Percentiles rank a stretch among this genome's conserved stretches.
These are phyloP conservation scores for Cyberlindnera sargentensis DNA, from an alignment of 805 yeast genomes.

Conservation along the genomic window DNA sequence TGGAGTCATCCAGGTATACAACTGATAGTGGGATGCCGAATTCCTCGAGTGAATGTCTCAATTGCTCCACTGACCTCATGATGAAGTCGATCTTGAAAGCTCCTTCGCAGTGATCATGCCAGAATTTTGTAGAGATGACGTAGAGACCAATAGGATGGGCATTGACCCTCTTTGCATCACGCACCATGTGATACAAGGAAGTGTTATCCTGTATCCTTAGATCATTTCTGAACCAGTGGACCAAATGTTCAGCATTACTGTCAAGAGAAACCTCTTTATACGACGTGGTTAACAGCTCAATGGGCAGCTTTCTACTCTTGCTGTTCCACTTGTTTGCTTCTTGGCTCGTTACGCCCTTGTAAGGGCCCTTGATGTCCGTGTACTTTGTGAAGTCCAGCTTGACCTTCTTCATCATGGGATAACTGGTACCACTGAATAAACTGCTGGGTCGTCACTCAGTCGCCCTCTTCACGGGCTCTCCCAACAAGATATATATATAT, in stretches of 20 bases:
- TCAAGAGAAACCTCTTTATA: not conserved
- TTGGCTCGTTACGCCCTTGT: slow-evolving; percentile 1
- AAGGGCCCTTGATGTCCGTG: slow-evolving; percentile 1
- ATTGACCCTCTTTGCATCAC: slow-evolving; percentile 23
- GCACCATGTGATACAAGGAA: slow-evolving; percentile 31
- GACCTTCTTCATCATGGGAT: slow-evolving; percentile 5
- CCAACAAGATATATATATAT: too few relatives aligned
- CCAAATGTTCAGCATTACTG: slow-evolving; percentile 15
- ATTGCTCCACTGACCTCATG: slow-evolving; percentile 26
- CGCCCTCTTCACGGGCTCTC: too few relatives aligned
- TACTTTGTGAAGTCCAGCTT: slow-evolving; percentile 15
- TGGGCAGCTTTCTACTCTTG: slow-evolving; percentile 6
- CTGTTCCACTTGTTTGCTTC: slow-evolving; percentile 11
- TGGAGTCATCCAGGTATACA: slow-evolving; percentile 17
- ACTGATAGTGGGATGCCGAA: slow-evolving; percentile 32
- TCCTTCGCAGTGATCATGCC: slow-evolving; percentile 36
- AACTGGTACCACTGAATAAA: too few relatives aligned
- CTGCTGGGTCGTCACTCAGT: too few relatives aligned
- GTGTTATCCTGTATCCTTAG: slow-evolving; percentile 38
- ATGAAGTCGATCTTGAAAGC: slow-evolving; percentile 36
- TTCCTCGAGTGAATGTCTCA: slow-evolving; percentile 25
- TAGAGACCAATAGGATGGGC: slow-evolving; percentile 35
- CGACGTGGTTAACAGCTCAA: slow-evolving; percentile 3
- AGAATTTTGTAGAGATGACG: slow-evolving; percentile 33
- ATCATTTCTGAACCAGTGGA: slow-evolving; percentile 44